Conservation (phyloP, 805 yeast genomes). For the Candida germanica region DNA sequence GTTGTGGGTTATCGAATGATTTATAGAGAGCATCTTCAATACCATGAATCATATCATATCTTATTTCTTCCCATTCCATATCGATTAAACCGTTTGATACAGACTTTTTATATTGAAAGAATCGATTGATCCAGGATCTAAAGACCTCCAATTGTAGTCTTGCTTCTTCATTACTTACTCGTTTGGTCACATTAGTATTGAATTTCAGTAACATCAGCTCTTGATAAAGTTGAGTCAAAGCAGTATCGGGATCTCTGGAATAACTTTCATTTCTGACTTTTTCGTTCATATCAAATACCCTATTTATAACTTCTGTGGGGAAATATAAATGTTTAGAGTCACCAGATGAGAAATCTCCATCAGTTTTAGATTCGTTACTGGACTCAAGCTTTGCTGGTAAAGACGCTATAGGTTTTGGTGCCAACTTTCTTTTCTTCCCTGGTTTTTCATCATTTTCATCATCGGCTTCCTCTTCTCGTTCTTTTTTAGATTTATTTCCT, state of each 20-base stretch:
- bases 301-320: constrained; percentile 22
- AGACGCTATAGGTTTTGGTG: neutral
- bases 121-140: constrained; percentile 29
- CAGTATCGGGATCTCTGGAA: constrained; percentile 8
- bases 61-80: constrained; percentile 43
- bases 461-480: constrained; percentile 17
- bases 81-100: constrained; percentile 33
- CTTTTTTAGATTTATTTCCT: constrained; percentile 28
- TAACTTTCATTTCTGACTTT: neutral
- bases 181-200: neutral
- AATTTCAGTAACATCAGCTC: constrained; percentile 13
- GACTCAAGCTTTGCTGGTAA: neutral
- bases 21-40: constrained; percentile 35
- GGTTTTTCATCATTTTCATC: constrained; percentile 5
- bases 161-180: neutral
- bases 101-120: constrained; percentile 36
- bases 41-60: constrained; percentile 35
- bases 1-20: neutral
- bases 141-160: constrained; percentile 20
- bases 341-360: constrained; percentile 1
- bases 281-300: constrained; percentile 11
- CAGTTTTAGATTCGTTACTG: constrained; percentile 1
- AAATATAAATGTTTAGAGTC: constrained; percentile 15
- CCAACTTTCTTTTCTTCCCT: constrained; percentile 5
- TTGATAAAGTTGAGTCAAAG: constrained; percentile 18